Base-by-base conservation (phyloP, 805 yeast genomes). In the Ogataea allantospora region DNA sequence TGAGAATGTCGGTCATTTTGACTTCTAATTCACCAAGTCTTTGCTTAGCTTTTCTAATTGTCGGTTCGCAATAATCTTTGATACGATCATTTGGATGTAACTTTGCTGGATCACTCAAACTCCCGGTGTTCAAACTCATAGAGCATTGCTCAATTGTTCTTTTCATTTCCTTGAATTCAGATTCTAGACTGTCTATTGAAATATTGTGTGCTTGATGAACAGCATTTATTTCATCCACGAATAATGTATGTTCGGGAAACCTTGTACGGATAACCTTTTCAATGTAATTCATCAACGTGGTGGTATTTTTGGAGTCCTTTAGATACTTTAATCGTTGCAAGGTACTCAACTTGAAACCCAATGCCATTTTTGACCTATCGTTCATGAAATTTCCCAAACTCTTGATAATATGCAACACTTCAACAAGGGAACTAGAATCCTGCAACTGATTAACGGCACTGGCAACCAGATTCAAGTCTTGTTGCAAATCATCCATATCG, bases 301-400 rank as follows among this genome's bases (percentile, higher is more conserved):
- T 72, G 46, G 80, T 76, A 52, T 80, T 83, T 45, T 77, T 78
- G 32, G 71, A 77, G 54, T 80, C 83, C 63, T 84, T 84, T 66
- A 84, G 75, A 57, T 83, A 83, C 23, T 78, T 75, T 44, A 84
- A 67, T 54, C 88, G 70, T 49, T 75, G 85, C 42, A 84, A 67
- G 0, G 91, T 80, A 29, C 80, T 72, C 41, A 84, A 65, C 50
- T 75, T 80, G 60, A 84, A 83, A 14, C 95, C 95, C 22, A 68
- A 68, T 0, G 86, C 88, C 45, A 74, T 73, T 51, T 80, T 83
- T 4, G 81, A 68, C 6, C 70, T 60, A 51, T 81, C 88, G 55
- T 84, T 84, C 93, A 84, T 84, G 50, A 75, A 83, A 51, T 84
- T 84, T 44, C 93, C 95, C 40, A 84, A 76, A 10, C 80, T 78